Percentiles rank a stretch among this genome's conserved stretches.
phyloP scores from a whole-genome alignment of 2,329 filamentous ascomycete genomes.

The Ceratocystis huliohia region DNA sequence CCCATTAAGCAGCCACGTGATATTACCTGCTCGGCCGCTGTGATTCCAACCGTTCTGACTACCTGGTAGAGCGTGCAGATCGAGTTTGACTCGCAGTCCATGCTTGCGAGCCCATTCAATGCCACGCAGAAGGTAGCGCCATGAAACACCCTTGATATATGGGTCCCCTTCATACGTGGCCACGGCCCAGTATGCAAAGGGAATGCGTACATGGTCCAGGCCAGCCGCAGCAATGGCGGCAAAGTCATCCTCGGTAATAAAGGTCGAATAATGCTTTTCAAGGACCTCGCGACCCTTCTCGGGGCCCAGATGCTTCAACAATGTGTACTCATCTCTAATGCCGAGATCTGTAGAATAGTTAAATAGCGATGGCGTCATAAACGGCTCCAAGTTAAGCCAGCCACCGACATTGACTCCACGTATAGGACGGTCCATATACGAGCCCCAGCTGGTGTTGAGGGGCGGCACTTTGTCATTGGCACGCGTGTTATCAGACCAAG shows the following conservation, averaged over 20 bases:
- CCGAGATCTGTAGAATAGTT: constrained; percentile 30
- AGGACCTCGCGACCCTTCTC: constrained; percentile 32
- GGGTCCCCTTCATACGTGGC: constrained; percentile 36
- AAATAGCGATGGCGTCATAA: constrained; percentile 64
- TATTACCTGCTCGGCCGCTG: constrained; percentile 37
- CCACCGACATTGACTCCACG: constrained; percentile 61
- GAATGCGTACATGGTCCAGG: constrained; percentile 47
- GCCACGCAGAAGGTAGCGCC: constrained; percentile 40
- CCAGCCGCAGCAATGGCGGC: constrained; percentile 43
- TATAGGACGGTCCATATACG: constrained; percentile 52
- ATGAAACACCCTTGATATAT: constrained; percentile 31
- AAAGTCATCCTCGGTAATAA: constrained; percentile 39
- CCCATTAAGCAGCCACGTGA: constrained; percentile 26
- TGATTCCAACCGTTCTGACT: constrained; percentile 52
- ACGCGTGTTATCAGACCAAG: constrained; percentile 53
- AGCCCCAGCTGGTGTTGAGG: constrained; percentile 45
- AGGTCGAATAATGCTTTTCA: constrained; percentile 39
- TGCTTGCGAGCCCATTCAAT: constrained; percentile 43
- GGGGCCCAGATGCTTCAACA: constrained; percentile 37
- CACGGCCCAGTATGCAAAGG: constrained; percentile 49
- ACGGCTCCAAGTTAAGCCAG: constrained; percentile 62
- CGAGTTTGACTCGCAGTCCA: constrained; percentile 44
- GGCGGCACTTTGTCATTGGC: constrained; percentile 54
- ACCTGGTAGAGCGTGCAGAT: constrained; percentile 44
- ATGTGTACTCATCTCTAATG: constrained; percentile 40